These are phyloP conservation scores for Calonectria hongkongensis DNA, from an alignment of 2,329 filamentous ascomycete species.

Conservation along the genomic window DNA sequence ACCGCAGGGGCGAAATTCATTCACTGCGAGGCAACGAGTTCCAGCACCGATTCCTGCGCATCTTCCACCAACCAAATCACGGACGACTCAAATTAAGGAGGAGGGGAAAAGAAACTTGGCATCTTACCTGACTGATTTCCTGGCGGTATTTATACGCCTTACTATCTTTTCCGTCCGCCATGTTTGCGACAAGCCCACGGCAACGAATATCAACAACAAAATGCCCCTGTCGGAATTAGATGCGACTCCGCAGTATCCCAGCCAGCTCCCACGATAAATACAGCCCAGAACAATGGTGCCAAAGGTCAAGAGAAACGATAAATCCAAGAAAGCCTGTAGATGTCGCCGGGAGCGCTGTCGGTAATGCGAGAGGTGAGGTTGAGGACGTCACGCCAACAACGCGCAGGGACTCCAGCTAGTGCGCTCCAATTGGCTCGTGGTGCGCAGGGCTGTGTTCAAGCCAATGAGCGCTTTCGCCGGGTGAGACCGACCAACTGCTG, in stretches of 20 bases:
- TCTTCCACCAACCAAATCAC: constrained; percentile 3
- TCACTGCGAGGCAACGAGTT: not conserved
- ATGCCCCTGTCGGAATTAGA: not conserved
- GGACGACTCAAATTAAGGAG: not conserved
- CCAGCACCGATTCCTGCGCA: constrained; percentile 1
- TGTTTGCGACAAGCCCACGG: constrained; percentile 31
- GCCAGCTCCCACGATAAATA: not conserved
- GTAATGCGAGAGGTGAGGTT: not conserved
- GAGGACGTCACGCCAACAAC: not conserved
- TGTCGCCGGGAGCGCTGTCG: constrained; percentile 6
- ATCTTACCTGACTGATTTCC: constrained; percentile 95
- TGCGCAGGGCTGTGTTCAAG: not conserved
- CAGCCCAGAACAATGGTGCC: not conserved
- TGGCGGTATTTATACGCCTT: constrained; percentile 89
- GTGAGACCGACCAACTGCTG: not conserved
- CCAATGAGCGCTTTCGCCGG: constrained; percentile 3
- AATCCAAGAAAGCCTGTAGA: constrained; percentile 18
- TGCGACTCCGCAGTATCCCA: constrained; percentile 4
- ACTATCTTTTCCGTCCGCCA: constrained; percentile 71
- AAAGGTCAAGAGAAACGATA: not conserved
- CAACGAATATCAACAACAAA: not conserved
- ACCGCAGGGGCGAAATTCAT: not conserved
- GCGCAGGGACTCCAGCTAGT: not conserved
- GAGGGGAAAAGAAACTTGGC: not conserved
- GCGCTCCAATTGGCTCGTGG: constrained; percentile 19